Conservation (phyloP, 352 stramenopile genomes). For the Phytophthora litchii region DNA sequence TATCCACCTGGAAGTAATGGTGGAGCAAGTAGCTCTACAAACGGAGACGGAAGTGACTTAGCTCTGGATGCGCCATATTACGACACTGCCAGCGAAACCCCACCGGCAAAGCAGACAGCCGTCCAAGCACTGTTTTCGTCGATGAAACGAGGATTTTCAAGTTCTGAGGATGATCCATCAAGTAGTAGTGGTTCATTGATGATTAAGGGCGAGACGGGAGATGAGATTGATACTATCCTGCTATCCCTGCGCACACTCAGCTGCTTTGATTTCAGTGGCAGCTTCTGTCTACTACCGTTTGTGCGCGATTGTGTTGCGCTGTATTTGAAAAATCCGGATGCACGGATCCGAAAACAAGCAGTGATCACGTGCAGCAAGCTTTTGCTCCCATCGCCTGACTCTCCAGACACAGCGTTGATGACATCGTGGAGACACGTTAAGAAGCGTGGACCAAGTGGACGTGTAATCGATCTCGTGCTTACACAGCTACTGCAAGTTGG, state of each 20-base stretch:
- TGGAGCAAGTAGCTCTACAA: conserved; percentile 3
- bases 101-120: conserved; percentile 52
- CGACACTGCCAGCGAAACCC: conserved; percentile 31
- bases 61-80: conserved; percentile 34
- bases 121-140: conserved; percentile 77
- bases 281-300: conserved; percentile 95
- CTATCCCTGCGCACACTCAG: conserved; percentile 94
- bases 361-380: conserved; percentile 86
- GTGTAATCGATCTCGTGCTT: conserved; percentile 94
- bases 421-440: conserved; percentile 67
- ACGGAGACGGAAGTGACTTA: conserved; percentile 26
- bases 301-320: conserved; percentile 93
- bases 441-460: conserved; percentile 82
- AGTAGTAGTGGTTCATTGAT: conserved; percentile 39
- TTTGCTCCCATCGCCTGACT: conserved; percentile 49
- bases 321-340: conserved; percentile 92
- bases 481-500: conserved; percentile 91
- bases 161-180: conserved; percentile 29
- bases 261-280: conserved; percentile 92
- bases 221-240: conserved; percentile 83
- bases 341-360: conserved; percentile 91
- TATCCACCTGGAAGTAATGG: conserved; percentile 26
- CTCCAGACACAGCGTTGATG: conserved; percentile 27
- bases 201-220: conserved; percentile 79
- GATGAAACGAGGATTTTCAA: conserved; percentile 69